phyloP scores from a whole-genome alignment of 305 asterid genomes.

The Fraxinus latifolia region DNA sequence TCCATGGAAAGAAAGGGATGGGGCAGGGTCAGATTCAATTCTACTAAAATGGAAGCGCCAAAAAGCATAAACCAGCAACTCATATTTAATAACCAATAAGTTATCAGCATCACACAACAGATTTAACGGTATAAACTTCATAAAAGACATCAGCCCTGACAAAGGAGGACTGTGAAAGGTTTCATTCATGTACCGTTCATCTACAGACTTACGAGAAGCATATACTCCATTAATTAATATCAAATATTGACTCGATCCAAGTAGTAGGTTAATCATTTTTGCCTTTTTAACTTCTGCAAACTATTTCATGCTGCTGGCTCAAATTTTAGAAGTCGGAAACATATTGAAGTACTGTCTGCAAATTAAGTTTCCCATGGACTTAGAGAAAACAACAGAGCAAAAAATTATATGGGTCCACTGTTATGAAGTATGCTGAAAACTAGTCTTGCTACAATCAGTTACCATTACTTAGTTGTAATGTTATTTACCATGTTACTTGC shows the following conservation, averaged over 20 bases:
- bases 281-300: neutral
- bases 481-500: neutral
- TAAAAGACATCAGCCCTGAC: neutral
- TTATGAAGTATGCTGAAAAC: neutral
- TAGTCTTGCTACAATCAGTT: neutral
- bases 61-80: neutral
- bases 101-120: neutral
- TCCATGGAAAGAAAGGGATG: constrained; percentile 13
- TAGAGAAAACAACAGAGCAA: neutral
- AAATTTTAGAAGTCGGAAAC: neutral
- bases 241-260: neutral
- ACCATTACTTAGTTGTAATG: neutral
- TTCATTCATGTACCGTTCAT: neutral
- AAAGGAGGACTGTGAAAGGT: neutral
- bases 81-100: neutral
- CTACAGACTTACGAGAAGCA: neutral
- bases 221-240: neutral
- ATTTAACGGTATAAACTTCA: neutral
- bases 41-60: constrained; percentile 7
- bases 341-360: neutral
- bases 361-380: neutral
- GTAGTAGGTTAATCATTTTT: neutral
- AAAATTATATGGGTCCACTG: neutral
- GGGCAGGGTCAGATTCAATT: constrained; percentile 14
- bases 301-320: neutral